These are phyloP conservation scores for Stephanodiscus triporus DNA, from an alignment of 108 stramenopile genomes.

Conservation along the genomic window DNA sequence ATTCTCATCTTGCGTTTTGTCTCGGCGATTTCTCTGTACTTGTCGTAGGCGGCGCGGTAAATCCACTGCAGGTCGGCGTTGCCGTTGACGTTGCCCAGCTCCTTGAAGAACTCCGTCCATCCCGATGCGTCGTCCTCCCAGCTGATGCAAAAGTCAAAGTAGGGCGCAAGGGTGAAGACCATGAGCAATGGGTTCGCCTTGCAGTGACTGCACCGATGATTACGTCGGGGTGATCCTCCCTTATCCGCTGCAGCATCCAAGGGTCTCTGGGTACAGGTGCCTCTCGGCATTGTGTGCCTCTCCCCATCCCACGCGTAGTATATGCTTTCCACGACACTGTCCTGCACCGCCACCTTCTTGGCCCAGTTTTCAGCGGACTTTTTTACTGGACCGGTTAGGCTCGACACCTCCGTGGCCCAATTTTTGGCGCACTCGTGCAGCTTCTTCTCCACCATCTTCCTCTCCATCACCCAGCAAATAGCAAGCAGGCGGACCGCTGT, in stretches of 20 bases:
- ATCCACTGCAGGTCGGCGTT: constrained; percentile 89
- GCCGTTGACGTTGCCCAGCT: constrained; percentile 62
- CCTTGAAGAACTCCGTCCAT: constrained; percentile 77
- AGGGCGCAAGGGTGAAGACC: constrained; percentile 86
- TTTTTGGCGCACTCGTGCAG: constrained; percentile 77
- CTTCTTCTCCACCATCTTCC: constrained; percentile 69
- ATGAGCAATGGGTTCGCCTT: constrained; percentile 85
- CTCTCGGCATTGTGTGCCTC: constrained; percentile 89
- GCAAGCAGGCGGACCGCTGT: constrained; percentile 78
- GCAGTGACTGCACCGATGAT: constrained; percentile 88
- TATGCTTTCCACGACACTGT: constrained; percentile 76
- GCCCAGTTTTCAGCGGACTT: constrained; percentile 79
- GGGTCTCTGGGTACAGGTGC: constrained; percentile 76
- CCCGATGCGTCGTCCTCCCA: constrained; percentile 90
- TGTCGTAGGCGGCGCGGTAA: constrained; percentile 81
- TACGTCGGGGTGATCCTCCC: constrained; percentile 75
- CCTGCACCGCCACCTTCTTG: constrained; percentile 65
- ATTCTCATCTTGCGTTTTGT: constrained; percentile 49
- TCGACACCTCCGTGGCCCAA: constrained; percentile 81
- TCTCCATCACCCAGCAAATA: constrained; percentile 84
- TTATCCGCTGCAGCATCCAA: constrained; percentile 70
- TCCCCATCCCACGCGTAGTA: constrained; percentile 89
- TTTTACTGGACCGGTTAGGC: constrained; percentile 61
- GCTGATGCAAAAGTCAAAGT: constrained; percentile 88
- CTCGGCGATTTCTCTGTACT: constrained; percentile 67